These are phyloP conservation scores for Gaeumannomyces tritici DNA, from an alignment of 2,329 filamentous ascomycete genomes.

Conservation along the genomic window DNA sequence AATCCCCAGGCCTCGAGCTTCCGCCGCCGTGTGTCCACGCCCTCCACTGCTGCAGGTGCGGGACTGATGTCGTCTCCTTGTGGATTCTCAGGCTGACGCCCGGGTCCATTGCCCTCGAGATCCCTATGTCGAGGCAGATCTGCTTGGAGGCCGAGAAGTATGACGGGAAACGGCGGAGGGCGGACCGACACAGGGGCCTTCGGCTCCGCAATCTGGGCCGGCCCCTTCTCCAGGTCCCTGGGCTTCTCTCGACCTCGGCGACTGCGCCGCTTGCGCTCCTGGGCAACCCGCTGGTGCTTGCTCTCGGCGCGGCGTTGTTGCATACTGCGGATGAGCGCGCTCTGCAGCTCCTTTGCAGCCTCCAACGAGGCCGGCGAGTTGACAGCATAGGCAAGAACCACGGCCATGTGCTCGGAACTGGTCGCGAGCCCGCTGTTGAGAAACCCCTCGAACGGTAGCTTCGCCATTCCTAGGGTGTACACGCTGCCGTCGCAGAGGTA, in stretches of 20 bases:
- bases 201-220: neutral
- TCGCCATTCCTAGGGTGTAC: neutral
- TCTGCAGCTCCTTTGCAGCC: slow-evolving; percentile 2
- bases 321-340: neutral
- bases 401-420: neutral
- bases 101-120: neutral
- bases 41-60: too few species aligned
- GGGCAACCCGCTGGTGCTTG: neutral
- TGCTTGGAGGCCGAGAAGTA: slow-evolving; percentile 1
- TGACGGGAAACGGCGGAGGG: slow-evolving; percentile 1
- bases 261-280: neutral
- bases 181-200: slow-evolving; percentile 9
- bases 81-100: neutral
- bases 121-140: neutral
- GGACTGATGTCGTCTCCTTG: neutral
- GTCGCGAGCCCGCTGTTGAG: neutral
- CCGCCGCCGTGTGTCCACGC: neutral
- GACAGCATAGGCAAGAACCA: slow-evolving; percentile 1
- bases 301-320: neutral
- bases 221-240: neutral
- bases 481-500: slow-evolving; percentile 4
- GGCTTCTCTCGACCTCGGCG: neutral
- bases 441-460: neutral
- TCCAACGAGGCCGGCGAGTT: neutral
- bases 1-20: neutral